Percentiles rank a stretch among this genome's conserved stretches.
Evolutionary conservation across 1,284 basidiomycete genomes (phyloP).

Genomic region (Microbotryum intermedium): DNA sequence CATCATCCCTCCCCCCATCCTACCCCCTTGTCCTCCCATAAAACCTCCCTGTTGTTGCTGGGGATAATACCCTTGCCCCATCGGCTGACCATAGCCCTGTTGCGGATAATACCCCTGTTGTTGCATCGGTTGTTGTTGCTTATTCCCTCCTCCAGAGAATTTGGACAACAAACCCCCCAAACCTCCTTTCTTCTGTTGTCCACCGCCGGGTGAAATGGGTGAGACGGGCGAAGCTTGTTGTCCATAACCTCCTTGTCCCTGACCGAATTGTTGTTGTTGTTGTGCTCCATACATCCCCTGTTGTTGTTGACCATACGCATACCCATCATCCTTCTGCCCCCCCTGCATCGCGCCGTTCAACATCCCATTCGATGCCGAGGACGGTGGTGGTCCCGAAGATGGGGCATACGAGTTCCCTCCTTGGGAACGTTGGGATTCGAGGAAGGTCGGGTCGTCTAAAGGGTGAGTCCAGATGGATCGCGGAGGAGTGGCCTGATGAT

Average conservation of each 20-base stretch:
- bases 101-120: neutral
- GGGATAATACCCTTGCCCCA: neutral
- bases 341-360: conserved; percentile 5
- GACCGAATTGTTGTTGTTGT: no score
- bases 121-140: neutral
- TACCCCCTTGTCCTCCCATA: neutral
- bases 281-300: no score
- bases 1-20: conserved; percentile 4
- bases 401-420: conserved; percentile 1
- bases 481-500: conserved; percentile 31
- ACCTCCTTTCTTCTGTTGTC: neutral
- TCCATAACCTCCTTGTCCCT: no score
- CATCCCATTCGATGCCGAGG: neutral
- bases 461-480: conserved; percentile 39
- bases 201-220: no score
- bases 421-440: conserved; percentile 6
- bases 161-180: neutral
- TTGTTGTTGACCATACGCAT: conserved; percentile 4
- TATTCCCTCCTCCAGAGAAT: neutral
- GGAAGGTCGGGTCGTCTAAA: conserved; percentile 26
- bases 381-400: conserved; percentile 19
- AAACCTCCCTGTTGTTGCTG: conserved; percentile 1
- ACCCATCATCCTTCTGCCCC: conserved; percentile 13
- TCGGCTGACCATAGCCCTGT: conserved; percentile 1
- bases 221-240: no score